phyloP scores from a whole-genome alignment of 2,329 filamentous ascomycete species.

The Curvularia sp. region DNA sequence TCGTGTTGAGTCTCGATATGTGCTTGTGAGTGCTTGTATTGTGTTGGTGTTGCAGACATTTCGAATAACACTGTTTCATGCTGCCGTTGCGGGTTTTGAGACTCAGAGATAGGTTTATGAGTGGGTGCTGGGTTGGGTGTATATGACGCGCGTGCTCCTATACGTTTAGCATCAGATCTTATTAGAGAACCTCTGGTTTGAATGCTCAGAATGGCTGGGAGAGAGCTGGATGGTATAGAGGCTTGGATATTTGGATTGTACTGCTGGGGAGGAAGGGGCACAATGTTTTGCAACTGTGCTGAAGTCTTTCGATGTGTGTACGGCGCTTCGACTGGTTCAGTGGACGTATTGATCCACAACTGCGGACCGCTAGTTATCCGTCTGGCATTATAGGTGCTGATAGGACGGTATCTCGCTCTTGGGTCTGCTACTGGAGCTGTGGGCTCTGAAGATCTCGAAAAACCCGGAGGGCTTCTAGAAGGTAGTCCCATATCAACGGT shows the following conservation, averaged over 20 bases:
- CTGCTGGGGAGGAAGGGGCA: not conserved
- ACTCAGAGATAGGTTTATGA: not conserved
- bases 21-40: not conserved
- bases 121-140: not conserved
- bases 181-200: not conserved
- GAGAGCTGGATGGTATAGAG: not conserved
- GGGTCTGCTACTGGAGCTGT: conserved; percentile 4
- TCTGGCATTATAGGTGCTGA: conserved; percentile 18
- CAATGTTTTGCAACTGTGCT: not conserved
- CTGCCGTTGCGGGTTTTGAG: not conserved
- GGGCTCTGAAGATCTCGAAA: not conserved
- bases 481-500: not conserved
- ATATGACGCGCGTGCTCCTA: not conserved
- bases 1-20: not conserved
- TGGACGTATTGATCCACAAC: not conserved
- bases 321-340: not conserved
- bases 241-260: not conserved
- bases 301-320: not conserved
- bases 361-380: conserved; percentile 9
- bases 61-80: not conserved
- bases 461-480: not conserved
- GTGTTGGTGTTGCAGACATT: conserved; percentile 2
- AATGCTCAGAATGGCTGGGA: not conserved
- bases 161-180: not conserved
- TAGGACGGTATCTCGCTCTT: conserved; percentile 23